Evolutionary conservation across 441 rosid genomes (phyloP).

Genomic region (Adansonia madagascariensis): DNA sequence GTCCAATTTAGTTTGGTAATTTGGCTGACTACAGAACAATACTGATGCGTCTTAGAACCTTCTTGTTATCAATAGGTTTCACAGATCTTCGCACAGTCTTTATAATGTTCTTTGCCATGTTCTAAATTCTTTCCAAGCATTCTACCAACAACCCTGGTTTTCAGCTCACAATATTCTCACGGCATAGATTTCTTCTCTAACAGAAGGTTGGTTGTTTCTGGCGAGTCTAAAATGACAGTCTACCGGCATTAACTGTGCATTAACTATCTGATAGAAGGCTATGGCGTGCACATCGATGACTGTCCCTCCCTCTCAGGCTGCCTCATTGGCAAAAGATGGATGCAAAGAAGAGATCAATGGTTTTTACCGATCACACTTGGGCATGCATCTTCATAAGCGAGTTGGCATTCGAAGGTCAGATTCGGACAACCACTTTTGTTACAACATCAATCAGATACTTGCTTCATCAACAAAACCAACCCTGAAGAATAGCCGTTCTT

Average conservation of each 20-base stretch:
- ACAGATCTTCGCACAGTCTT: constrained; percentile 14
- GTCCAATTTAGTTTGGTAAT: constrained; percentile 9
- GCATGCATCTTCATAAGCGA: constrained; percentile 49
- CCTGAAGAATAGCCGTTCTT: constrained; percentile 57
- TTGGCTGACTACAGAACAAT: constrained; percentile 1
- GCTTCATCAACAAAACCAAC: constrained; percentile 53
- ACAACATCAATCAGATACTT: constrained; percentile 38
- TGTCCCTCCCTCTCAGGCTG: constrained; percentile 37
- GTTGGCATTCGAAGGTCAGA: constrained; percentile 53
- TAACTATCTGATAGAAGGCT: constrained; percentile 19
- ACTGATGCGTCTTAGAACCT: constrained; percentile 24
- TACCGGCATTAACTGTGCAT: neutral
- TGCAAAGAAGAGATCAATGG: constrained; percentile 46
- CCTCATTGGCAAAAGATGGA: constrained; percentile 39
- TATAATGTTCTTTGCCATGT: constrained; percentile 17
- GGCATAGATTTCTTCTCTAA: constrained; percentile 17
- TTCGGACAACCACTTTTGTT: constrained; percentile 71
- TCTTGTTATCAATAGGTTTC: constrained; percentile 35
- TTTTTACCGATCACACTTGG: constrained; percentile 55
- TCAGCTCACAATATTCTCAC: constrained; percentile 6
- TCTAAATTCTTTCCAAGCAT: constrained; percentile 33
- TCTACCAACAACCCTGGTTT: constrained; percentile 16
- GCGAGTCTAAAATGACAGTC: constrained; percentile 10
- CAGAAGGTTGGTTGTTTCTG: constrained; percentile 21
- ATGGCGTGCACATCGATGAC: constrained; percentile 49